Evolutionary conservation across 345 rosid genomes (phyloP), one percentile per base, ranked within the genome.

Genomic region (Zanthoxylum bungeanum): DNA sequence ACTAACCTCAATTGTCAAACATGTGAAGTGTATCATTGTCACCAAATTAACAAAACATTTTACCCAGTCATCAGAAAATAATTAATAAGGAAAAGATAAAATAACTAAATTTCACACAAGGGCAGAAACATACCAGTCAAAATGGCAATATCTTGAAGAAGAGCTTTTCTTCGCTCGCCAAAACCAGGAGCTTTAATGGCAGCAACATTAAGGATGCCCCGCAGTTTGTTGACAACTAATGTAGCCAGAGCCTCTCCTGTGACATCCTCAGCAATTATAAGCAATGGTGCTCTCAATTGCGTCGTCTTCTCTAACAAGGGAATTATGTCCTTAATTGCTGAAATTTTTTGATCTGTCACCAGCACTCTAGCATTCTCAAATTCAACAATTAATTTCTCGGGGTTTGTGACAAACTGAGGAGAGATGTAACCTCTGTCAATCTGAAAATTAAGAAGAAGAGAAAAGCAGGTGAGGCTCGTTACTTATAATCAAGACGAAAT

Each of bases 171-270:
- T 83, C 99, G 85, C 79, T 95, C 99, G 67, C 99, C 99, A 73
- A 92, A 95, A 69, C 97, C 85, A 9, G 99, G 99, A 70, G 99
- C 98, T 83, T 92, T 92, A 52, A 95, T 85, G 67, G 98, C 99
- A 2, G 93, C 96, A 39, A 95, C 99, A 68, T 92, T 95, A 30
- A 95, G 74, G 31, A 95, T 87, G 57, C 99, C 99, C 22, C 97
- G 85, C 73, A 95, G 82, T 78, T 95, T 95, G 90, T 95, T 95
- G 71, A 94, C 98, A 24, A 94, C 97, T 53, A 95, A 90, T 33
- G 99, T 92, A 16, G 99, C 97, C 74, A 95, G 71, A 50, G 99
- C 99, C 85, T 95, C 98, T 9, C 99, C 99, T 3, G 91, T 85
- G 17, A 95, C 89, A 82, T 95, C 99, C 85, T 92, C 97, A 4